phyloP scores from a whole-genome alignment of 495 filamentous ascomycete species.

The Hyaloscypha hepaticicola region DNA sequence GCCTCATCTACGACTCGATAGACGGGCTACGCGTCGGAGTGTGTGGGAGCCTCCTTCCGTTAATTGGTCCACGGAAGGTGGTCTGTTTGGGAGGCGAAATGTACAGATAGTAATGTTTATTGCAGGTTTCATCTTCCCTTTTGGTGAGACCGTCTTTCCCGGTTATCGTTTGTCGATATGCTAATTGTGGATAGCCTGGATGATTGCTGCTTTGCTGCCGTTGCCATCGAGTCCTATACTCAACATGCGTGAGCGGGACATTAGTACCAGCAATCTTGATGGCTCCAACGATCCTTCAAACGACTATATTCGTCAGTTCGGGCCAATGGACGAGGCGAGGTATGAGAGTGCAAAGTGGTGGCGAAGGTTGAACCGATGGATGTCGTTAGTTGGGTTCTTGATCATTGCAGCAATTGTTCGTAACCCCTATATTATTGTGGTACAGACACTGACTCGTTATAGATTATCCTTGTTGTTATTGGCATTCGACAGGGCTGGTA shows the following conservation, averaged over 20 bases:
- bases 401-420: slow-evolving; percentile 65
- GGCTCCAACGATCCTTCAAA: slow-evolving; percentile 25
- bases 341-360: slow-evolving; percentile 90
- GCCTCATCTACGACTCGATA: slow-evolving; percentile 69
- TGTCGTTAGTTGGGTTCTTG: slow-evolving; percentile 75
- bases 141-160: slow-evolving; percentile 51
- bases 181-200: slow-evolving; percentile 62
- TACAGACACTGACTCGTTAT: neutral
- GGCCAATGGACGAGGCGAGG: slow-evolving; percentile 54
- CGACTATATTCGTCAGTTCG: slow-evolving; percentile 28
- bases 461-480: slow-evolving; percentile 30
- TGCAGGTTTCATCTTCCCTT: slow-evolving; percentile 81
- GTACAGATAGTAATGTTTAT: slow-evolving; percentile 85
- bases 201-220: slow-evolving; percentile 79
- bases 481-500: slow-evolving; percentile 38
- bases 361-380: slow-evolving; percentile 84
- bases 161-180: neutral
- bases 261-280: slow-evolving; percentile 31
- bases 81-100: slow-evolving; percentile 67
- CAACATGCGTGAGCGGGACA: slow-evolving; percentile 44
- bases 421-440: neutral
- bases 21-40: slow-evolving; percentile 52
- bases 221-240: slow-evolving; percentile 57
- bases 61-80: slow-evolving; percentile 57
- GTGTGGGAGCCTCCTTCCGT: slow-evolving; percentile 70